Evolutionary conservation across 1,284 basidiomycete genomes (phyloP), one percentile per base, ranked within the genome.

Genomic region (Ganoderma lingzhi): DNA sequence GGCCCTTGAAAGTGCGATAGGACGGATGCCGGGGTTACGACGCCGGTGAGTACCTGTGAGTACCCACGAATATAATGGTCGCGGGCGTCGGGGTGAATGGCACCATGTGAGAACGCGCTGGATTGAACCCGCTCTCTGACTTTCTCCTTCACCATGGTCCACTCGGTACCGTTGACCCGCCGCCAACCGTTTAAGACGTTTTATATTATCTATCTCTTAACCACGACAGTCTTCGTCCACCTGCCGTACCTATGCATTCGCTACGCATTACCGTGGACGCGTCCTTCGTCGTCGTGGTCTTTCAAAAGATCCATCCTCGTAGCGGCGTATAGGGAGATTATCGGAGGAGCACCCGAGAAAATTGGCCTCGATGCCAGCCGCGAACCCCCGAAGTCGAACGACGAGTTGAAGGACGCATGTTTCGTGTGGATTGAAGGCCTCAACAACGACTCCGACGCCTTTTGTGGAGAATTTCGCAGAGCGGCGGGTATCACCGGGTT

Each of bases 401-500:
- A 66, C 15, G 63, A 72, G 59, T 56, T 73, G 35, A 73, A 73
- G 59, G 42, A 66, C 56, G 72, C 72, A 35, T 62, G 44, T 17
- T 71, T 76, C 65, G 65, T 73, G 2, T 75, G 75, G 73, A 64
- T 76, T 23, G 71, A 75, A 5, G 70, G 64, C 2, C 48, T 73
- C 45, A 32, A 35, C 19, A 60, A 70, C 15, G 61, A 70, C 10
- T 68, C 70, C 8, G 66, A 70, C 1, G 62, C 63, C 2, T 64
- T 76, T 55, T 66, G 71, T 17, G 76, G 75, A 19, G 75, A 75
- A 42, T 59, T 78, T 15, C 69, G 67, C 17, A 66, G 68, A n/a
- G 61, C 73, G 4, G 74, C 74, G 17, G 58, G 65, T 3, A 37
- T 62, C 15, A 73, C 73, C 9, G 69, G 69, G 10, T 74, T 76